Evolutionary conservation across 441 rosid genomes (phyloP).

Genomic region (Corymbia citriodora): DNA sequence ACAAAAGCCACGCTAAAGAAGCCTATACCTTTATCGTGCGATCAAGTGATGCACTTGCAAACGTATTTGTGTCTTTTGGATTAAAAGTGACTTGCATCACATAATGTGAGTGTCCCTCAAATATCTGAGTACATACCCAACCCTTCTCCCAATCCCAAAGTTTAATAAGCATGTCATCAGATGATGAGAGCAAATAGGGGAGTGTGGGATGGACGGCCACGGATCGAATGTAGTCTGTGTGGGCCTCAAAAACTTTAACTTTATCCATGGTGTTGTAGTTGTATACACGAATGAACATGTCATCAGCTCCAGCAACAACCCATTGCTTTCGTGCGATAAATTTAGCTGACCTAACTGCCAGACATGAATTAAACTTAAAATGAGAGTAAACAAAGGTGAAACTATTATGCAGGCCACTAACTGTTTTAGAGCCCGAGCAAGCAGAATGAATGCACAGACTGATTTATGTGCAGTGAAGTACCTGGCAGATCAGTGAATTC

Average conservation of each 20-base stretch:
- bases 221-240: slow-evolving; percentile 74
- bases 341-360: neutral
- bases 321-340: slow-evolving; percentile 72
- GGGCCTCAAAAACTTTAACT: slow-evolving; percentile 80
- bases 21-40: slow-evolving; percentile 61
- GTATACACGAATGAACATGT: slow-evolving; percentile 71
- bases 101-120: slow-evolving; percentile 86
- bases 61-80: slow-evolving; percentile 68
- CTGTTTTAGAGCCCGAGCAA: neutral
- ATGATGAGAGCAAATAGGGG: slow-evolving; percentile 69
- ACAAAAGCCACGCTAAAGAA: neutral
- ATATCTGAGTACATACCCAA: slow-evolving; percentile 65
- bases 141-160: slow-evolving; percentile 97
- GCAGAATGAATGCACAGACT: neutral
- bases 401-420: neutral
- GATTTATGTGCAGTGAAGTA: neutral
- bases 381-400: neutral
- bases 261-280: slow-evolving; percentile 68
- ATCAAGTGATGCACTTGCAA: slow-evolving; percentile 91
- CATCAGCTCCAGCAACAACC: slow-evolving; percentile 91
- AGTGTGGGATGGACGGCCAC: slow-evolving; percentile 76
- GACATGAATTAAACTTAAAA: neutral
- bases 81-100: slow-evolving; percentile 89
- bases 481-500: neutral
- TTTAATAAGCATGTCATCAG: slow-evolving; percentile 94